Conservation (phyloP, 208 protist genomes). For the Lotmaria passim region DNA sequence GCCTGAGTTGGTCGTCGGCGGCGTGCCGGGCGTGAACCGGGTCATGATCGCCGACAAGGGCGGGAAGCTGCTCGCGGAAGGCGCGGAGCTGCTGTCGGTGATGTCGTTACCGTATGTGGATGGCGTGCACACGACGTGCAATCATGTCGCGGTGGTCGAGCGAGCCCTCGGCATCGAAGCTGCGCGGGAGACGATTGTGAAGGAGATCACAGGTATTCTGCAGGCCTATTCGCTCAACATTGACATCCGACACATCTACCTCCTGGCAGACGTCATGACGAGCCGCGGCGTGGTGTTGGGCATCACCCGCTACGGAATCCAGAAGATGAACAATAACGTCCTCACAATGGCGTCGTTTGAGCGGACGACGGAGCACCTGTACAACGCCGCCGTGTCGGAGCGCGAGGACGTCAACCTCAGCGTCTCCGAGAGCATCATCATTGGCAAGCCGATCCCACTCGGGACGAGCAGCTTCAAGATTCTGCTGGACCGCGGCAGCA, state of each 20-base stretch:
- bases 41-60: constrained; percentile 94
- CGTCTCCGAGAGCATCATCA: constrained; percentile 99
- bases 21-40: constrained; percentile 93
- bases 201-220: constrained; percentile 97
- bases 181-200: constrained; percentile 96
- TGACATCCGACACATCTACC: constrained; percentile 97
- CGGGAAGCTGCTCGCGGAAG: constrained; percentile 93
- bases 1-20: constrained; percentile 92
- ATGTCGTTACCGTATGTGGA: constrained; percentile 97
- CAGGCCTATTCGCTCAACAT: constrained; percentile 97
- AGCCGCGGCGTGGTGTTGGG: constrained; percentile 97
- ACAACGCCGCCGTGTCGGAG: constrained; percentile 96
- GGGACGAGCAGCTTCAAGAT: constrained; percentile 96
- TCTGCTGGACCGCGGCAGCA: constrained; percentile 56
- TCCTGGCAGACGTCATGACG: constrained; percentile 99
- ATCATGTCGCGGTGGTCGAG: constrained; percentile 98
- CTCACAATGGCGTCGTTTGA: constrained; percentile 99
- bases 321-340: constrained; percentile 99
- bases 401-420: constrained; percentile 79
- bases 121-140: constrained; percentile 91
- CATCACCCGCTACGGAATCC: constrained; percentile 99
- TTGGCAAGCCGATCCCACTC: constrained; percentile 96
- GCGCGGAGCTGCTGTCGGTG: constrained; percentile 91
- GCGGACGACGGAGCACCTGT: constrained; percentile 99
- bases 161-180: constrained; percentile 98